Evolutionary conservation across 2,329 filamentous ascomycete genomes (phyloP).

Genomic region (Diplodia scrobiculata): DNA sequence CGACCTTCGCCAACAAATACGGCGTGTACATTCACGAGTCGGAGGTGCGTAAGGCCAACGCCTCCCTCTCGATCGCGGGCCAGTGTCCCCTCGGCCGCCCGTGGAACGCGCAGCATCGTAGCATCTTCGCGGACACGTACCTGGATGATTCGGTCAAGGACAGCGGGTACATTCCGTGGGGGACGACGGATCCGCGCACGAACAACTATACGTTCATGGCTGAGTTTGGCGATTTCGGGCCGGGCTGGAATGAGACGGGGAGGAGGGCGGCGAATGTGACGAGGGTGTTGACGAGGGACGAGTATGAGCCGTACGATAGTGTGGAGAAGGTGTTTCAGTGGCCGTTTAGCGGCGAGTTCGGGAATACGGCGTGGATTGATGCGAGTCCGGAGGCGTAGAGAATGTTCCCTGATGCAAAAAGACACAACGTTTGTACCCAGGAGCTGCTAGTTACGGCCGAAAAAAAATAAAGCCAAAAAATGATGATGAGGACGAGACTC

Average conservation of each 20-base stretch:
- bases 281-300: conserved; percentile 48
- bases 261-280: conserved; percentile 49
- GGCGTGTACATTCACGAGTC: conserved; percentile 65
- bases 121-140: conserved; percentile 59
- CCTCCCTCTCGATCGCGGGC: conserved; percentile 47
- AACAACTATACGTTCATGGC: conserved; percentile 58
- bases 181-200: conserved; percentile 46
- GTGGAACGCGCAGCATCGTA: conserved; percentile 62
- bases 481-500: conserved; percentile 27
- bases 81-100: conserved; percentile 63
- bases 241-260: conserved; percentile 57
- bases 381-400: conserved; percentile 12
- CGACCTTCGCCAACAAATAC: conserved; percentile 67
- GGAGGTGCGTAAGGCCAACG: conserved; percentile 58
- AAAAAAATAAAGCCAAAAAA: background rate
- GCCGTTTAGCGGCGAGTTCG: conserved; percentile 48
- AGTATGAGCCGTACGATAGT: conserved; percentile 46
- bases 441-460: no score
- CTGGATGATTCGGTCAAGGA: conserved; percentile 58
- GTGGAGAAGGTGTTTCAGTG: conserved; percentile 52
- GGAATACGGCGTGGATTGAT: conserved; percentile 56
- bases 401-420: no score
- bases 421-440: no score
- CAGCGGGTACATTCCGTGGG: conserved; percentile 60
- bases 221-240: conserved; percentile 57